Conservation (phyloP, 2,329 filamentous ascomycete species). For the Penicillium sclerotiorum region DNA sequence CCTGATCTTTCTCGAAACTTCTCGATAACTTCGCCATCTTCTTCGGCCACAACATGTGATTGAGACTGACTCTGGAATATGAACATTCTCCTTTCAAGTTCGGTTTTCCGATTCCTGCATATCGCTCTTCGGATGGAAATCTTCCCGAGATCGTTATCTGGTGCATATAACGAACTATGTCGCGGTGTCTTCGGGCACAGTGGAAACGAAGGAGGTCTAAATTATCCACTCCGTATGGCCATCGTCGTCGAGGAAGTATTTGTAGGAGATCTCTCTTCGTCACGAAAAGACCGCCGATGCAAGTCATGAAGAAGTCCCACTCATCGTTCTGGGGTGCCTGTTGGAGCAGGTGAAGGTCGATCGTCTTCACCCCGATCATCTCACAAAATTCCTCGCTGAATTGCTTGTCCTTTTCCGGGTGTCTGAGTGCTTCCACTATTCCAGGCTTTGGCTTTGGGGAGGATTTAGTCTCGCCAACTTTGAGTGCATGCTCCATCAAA, state of each 20-base stretch:
- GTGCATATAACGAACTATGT: conserved; percentile 2
- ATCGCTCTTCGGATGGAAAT: neutral
- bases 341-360: neutral
- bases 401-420: neutral
- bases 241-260: neutral
- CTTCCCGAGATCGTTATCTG: neutral
- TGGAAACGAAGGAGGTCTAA: conserved; percentile 10
- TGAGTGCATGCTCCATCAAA: conserved; percentile 7
- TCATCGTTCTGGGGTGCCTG: conserved; percentile 5
- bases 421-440: conserved; percentile 5
- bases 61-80: neutral
- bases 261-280: neutral
- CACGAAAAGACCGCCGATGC: conserved; percentile 8
- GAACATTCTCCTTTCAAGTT: neutral
- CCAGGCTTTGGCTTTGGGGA: neutral
- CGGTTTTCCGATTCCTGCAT: no score
- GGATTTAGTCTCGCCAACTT: neutral
- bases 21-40: neutral
- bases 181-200: conserved; percentile 4
- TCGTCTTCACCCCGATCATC: conserved; percentile 3
- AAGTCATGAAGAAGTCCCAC: conserved; percentile 15
- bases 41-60: neutral
- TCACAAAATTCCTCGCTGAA: neutral
- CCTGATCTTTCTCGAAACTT: neutral
- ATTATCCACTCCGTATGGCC: neutral